phyloP scores from a whole-genome alignment of 192 early-diverging fungal species.

The Umbelopsis isabellina region DNA sequence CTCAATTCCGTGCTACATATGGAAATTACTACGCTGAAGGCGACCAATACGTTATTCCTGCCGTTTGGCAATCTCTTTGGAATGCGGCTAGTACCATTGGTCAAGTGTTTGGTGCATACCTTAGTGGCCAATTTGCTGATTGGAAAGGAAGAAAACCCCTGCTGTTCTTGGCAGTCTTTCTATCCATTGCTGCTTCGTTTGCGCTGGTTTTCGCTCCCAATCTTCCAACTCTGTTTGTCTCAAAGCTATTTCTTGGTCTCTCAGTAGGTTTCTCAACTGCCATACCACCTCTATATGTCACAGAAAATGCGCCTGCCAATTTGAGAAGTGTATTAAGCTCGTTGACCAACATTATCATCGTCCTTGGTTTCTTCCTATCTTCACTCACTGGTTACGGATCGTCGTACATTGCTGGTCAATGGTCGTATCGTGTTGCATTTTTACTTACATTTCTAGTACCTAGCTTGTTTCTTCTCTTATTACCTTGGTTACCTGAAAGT shows the following conservation, averaged over 20 bases:
- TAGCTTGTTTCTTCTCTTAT: not conserved
- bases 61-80: not conserved
- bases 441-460: conserved; percentile 5
- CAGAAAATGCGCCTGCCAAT: not conserved
- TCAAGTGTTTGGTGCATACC: not conserved
- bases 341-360: conserved; percentile 2
- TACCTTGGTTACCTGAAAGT: conserved; percentile 4
- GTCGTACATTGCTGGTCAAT: conserved; percentile 4
- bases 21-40: conserved; percentile 2
- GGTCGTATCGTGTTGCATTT: conserved; percentile 4
- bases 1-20: conserved; percentile 11
- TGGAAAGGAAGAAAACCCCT: not conserved
- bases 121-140: conserved; percentile 7
- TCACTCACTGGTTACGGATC: not conserved
- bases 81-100: not conserved
- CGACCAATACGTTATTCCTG: conserved; percentile 5
- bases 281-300: not conserved
- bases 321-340: not conserved
- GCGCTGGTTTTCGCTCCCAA: conserved; percentile 1
- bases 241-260: not conserved
- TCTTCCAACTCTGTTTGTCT: conserved; percentile 1
- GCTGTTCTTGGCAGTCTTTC: not conserved
- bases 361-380: conserved; percentile 3
- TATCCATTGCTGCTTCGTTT: not conserved
- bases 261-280: not conserved